Base-by-base conservation (phyloP, 768 basidiomycete species). In the Boletus vermiculosoides region DNA sequence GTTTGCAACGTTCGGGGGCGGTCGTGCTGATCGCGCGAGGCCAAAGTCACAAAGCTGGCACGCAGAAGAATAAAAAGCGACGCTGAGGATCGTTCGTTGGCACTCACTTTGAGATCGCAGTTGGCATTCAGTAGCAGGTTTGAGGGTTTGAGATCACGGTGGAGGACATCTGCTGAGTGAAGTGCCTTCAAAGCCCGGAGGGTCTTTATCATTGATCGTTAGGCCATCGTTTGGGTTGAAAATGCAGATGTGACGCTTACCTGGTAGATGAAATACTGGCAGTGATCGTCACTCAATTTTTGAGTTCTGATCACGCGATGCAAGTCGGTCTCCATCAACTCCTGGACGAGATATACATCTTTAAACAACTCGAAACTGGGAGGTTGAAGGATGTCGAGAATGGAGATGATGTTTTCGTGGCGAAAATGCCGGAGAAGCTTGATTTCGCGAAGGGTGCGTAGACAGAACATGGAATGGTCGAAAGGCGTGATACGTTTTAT, bases 191-290 rank as follows among this genome's bases (percentile, higher is more conserved):
- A 76, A 0, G 94, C 96, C 42, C 96, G 84, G 2, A 97, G 82
- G 1, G 94, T 94, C 86, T 92, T 52, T 64, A 7, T 25, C 47
- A 42, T 40, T 47, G 36, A 25, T 16, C 6, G 52, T 62, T 18
- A 63, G 57, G 36, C n/a, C 12, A 36, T 28, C 7, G 37, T 18
- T 42, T 42, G 34, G 54, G 52, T 25, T 45, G 40, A 28, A 42
- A 40, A 31, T 45, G 25, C 22, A 9, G 45, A 41, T 53, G 63
- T 42, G 47, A 39, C 55, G 70, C 76, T 49, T 59, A 85, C 87
- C 80, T 98, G 96, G 72, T 99, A 99, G 62, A 96, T 87, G 69
- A 99, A 98, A 72, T 99, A 99, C 73, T 98, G 94, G 64, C 86
- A 88, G 69, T 98, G 95, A 68, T 98, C 94, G 69, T 98, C 96